Evolutionary conservation across 2,329 filamentous ascomycete genomes (phyloP), one percentile per base, ranked within the genome.

Genomic region (Aspergillus sclerotialis): DNA sequence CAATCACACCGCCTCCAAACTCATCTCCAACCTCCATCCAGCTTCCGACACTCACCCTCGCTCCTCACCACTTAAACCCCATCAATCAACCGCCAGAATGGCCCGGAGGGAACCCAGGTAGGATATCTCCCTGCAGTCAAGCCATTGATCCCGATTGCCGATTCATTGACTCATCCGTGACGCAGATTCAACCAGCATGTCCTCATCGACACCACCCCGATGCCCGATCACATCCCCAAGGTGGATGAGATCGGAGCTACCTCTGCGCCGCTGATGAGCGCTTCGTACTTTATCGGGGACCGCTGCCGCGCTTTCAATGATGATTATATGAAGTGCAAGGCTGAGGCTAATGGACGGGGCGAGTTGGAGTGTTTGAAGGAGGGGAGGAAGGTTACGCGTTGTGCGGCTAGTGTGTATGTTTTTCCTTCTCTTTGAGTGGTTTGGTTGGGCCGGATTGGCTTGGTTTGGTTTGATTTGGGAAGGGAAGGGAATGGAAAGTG

Each of bases 321-420:
- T 73, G 92, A 98, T 69, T 98, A 84, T 70, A 98, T 98, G 90
- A 85, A 94, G 72, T 98, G 92, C 83, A 98, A 98, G 82, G 85
- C 78, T 50, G 88, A 95, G 69, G 81, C 87, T 55, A 82, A 85
- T 44, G 92, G 92, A 54, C 80, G 78, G 65, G 92, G 88, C 63
- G 92, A 98, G 73, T 66, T 93, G 45, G 86, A 94, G 50, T 98
- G 92, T 69, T 70, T 98, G 76, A 90, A 86, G 74, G 92, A 98
- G 71, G 92, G 92, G 37, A 78, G 92, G 63, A 85, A 92, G 66
- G 92, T 98, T 43, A 98, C 92, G 52, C 79, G 92, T 69, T 98
- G 92, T 72, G 92, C 92, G 39, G 82, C 84, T 52, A 94, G 87
- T 67, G 92, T 98, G 86, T 94, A 82, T 55, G 84, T 83, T 41